Conservation (phyloP, 78 protist genomes). For the Dictyostelium firmibasis region DNA sequence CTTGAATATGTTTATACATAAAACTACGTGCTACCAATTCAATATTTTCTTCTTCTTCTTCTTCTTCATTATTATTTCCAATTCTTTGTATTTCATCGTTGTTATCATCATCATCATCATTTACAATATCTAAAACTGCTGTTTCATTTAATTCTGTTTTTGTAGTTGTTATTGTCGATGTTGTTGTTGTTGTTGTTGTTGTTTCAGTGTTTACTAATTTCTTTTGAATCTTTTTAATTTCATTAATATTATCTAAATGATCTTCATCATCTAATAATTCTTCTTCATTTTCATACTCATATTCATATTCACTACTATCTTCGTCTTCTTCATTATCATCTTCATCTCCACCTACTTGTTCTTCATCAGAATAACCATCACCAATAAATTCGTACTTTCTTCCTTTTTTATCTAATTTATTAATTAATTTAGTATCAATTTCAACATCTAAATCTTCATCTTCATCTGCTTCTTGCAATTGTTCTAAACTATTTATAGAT, state of each 20-base stretch:
- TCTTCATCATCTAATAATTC: neutral
- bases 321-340: neutral
- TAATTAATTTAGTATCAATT: neutral
- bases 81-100: neutral
- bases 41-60: constrained; percentile 1
- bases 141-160: neutral
- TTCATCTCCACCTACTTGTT: neutral
- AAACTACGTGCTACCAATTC: constrained; percentile 29
- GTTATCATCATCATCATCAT: neutral
- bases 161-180: neutral
- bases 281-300: neutral
- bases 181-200: neutral
- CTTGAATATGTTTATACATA: constrained; percentile 20
- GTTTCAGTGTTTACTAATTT: neutral
- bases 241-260: constrained; percentile 16
- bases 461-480: neutral
- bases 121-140: neutral
- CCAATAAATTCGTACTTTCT: constrained; percentile 23
- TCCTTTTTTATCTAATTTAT: neutral
- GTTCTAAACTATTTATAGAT: neutral
- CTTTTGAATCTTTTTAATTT: constrained; percentile 1
- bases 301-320: neutral
- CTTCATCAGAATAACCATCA: constrained; percentile 16
- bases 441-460: constrained; percentile 28
- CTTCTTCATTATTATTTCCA: neutral